These are phyloP conservation scores for Tuctoria greenei DNA, from an alignment of 176 grass and related monocot species.

Conservation along the genomic window DNA sequence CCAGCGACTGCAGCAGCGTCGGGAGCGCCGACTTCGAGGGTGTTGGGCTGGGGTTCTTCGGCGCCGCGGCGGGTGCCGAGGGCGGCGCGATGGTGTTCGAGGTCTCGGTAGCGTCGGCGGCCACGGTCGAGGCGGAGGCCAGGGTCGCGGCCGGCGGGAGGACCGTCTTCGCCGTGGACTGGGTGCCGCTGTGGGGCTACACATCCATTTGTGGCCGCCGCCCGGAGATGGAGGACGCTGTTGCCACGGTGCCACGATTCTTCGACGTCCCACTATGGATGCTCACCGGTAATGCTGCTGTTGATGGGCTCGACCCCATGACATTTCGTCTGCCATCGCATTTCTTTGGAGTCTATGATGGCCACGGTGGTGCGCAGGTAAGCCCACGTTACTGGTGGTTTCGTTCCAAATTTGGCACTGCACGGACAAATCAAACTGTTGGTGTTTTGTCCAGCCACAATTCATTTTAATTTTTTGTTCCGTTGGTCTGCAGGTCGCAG, in stretches of 20 bases:
- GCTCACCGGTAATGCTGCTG: constrained; percentile 50
- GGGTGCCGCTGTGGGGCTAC: constrained; percentile 69
- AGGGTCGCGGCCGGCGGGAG: constrained; percentile 42
- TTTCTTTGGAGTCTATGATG: constrained; percentile 89
- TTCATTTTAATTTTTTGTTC: constrained; percentile 23
- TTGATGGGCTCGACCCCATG: constrained; percentile 57
- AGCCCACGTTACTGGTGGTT: background rate
- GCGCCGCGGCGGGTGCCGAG: constrained; percentile 25
- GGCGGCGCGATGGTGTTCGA: constrained; percentile 34
- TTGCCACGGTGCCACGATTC: constrained; percentile 47
- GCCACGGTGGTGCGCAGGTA: constrained; percentile 71
- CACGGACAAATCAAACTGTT: background rate
- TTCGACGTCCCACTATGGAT: constrained; percentile 66
- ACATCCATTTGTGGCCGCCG: constrained; percentile 63
- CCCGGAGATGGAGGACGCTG: constrained; percentile 71
- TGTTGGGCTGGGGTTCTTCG: constrained; percentile 31
- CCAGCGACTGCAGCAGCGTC: constrained; percentile 65
- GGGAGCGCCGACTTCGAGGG: constrained; percentile 62
- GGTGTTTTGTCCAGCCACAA: background rate
- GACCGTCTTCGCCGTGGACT: constrained; percentile 64
- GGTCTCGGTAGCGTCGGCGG: constrained; percentile 32
- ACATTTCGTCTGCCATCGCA: constrained; percentile 56
- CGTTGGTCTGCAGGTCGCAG: constrained; percentile 53
- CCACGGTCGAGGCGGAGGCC: constrained; percentile 48
- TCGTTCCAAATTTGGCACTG: background rate